Evolutionary conservation across 2,329 filamentous ascomycete species (phyloP).

Genomic region (Pleomassaria siparia): DNA sequence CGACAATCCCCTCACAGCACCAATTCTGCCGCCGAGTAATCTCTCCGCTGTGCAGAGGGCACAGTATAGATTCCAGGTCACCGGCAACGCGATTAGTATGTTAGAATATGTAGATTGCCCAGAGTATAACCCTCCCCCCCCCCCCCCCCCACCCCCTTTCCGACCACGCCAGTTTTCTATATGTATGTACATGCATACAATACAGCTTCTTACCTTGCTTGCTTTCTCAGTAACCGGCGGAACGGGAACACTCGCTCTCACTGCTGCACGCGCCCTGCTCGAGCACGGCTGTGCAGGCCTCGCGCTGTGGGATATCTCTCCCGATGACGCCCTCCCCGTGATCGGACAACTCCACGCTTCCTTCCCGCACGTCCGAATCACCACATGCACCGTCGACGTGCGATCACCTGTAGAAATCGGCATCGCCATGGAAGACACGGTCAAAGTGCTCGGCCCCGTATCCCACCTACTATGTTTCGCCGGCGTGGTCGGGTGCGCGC

Average conservation of each 20-base stretch:
- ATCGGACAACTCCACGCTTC: constrained; percentile 48
- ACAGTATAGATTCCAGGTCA: constrained; percentile 53
- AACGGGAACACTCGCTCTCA: constrained; percentile 63
- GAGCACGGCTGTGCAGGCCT: constrained; percentile 66
- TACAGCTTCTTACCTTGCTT: constrained; percentile 4
- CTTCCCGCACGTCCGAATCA: constrained; percentile 55
- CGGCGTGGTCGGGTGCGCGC: constrained; percentile 65
- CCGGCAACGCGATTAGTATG: constrained; percentile 57
- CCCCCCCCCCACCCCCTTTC: background rate
- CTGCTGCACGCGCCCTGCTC: constrained; percentile 62
- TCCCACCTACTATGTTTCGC: constrained; percentile 66
- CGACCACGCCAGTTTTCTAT: too few relatives aligned
- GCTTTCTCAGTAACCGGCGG: constrained; percentile 61
- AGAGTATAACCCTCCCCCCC: constrained; percentile 14
- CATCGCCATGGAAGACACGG: constrained; percentile 39
- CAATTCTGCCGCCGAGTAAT: constrained; percentile 46
- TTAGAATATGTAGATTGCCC: constrained; percentile 11
- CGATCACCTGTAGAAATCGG: constrained; percentile 55
- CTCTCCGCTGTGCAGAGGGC: constrained; percentile 47
- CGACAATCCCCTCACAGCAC: constrained; percentile 47
- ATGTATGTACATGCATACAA: background rate
- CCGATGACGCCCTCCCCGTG: constrained; percentile 44
- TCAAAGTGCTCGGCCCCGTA: constrained; percentile 52
- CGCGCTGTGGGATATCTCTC: constrained; percentile 61
- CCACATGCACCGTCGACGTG: constrained; percentile 59